Conservation (phyloP, 176 grass and related monocot species). For the Triticum monococcum region DNA sequence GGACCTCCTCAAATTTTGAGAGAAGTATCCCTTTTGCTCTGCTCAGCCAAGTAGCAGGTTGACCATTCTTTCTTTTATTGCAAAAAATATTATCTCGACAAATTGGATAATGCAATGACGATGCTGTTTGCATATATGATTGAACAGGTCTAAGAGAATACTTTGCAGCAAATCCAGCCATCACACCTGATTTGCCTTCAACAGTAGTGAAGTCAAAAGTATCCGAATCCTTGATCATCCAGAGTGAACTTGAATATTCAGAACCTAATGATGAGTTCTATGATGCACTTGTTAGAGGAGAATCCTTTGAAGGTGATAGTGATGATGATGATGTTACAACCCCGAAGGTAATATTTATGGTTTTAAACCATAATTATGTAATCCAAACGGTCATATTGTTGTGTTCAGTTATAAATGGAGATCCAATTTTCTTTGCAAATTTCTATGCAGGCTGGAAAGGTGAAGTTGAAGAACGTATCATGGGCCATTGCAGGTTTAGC, state of each 20-base stretch:
- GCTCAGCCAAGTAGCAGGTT: slow-evolving; percentile 97
- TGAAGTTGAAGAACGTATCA: slow-evolving; percentile 92
- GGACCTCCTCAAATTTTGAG: slow-evolving; percentile 58
- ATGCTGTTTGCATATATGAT: slow-evolving; percentile 14
- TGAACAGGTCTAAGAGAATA: slow-evolving; percentile 86
- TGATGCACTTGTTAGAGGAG: slow-evolving; percentile 78
- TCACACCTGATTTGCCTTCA: slow-evolving; percentile 62
- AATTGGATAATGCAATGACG: slow-evolving; percentile 23
- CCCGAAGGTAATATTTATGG: slow-evolving; percentile 45
- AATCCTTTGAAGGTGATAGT: slow-evolving; percentile 69
- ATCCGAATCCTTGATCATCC: slow-evolving; percentile 47
- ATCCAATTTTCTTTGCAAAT: slow-evolving; percentile 23
- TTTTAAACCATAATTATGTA: slow-evolving; percentile 5
- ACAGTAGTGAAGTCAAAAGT: slow-evolving; percentile 55
- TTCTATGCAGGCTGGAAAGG: slow-evolving; percentile 57
- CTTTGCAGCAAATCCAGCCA: slow-evolving; percentile 73
- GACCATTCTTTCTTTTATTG: slow-evolving; percentile 23
- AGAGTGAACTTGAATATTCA: slow-evolving; percentile 60
- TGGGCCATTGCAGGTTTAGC: slow-evolving; percentile 88
- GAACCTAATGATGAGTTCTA: slow-evolving; percentile 84
- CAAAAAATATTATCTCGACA: neutral
- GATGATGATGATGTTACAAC: slow-evolving; percentile 44
- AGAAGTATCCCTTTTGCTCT: slow-evolving; percentile 83
- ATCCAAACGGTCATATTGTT: neutral
- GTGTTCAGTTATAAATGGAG: neutral